Conservation (phyloP, 108 stramenopile genomes). For the Skeletonema tropicum region DNA sequence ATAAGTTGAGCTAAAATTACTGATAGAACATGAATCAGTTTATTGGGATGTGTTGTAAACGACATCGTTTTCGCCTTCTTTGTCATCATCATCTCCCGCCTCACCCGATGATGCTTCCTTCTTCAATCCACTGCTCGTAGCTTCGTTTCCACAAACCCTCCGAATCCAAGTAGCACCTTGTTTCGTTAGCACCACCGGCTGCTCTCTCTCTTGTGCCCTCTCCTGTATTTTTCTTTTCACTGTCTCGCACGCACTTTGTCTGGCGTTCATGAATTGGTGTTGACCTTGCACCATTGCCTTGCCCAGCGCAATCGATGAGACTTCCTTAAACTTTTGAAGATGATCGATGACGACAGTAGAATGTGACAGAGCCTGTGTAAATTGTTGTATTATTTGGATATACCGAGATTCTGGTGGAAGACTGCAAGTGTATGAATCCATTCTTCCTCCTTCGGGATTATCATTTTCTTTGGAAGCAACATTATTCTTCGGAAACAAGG, state of each 20-base stretch:
- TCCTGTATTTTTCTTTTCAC: slow-evolving; percentile 42
- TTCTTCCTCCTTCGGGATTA: slow-evolving; percentile 5
- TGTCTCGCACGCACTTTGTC: slow-evolving; percentile 35
- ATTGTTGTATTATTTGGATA: slow-evolving; percentile 25
- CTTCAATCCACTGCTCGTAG: background rate
- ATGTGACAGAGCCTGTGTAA: slow-evolving; percentile 20
- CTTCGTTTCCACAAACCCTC: slow-evolving; percentile 31
- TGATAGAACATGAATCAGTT: background rate
- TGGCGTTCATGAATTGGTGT: slow-evolving; percentile 14
- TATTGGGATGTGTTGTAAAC: background rate
- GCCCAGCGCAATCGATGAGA: background rate
- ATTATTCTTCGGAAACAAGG: slow-evolving; percentile 13
- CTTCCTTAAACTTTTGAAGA: slow-evolving; percentile 26
- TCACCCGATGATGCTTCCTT: slow-evolving; percentile 3
- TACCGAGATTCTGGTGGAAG: slow-evolving; percentile 47
- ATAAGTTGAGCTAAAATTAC: slow-evolving; percentile 2
- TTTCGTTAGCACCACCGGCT: slow-evolving; percentile 42
- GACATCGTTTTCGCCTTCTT: background rate
- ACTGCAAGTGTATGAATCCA: slow-evolving; percentile 16
- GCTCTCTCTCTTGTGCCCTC: slow-evolving; percentile 39
- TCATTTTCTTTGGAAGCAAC: background rate
- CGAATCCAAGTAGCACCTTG: slow-evolving; percentile 47
- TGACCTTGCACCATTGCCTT: slow-evolving; percentile 15
- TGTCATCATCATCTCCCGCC: background rate
- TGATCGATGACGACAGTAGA: slow-evolving; percentile 14